These are phyloP conservation scores for Trametes cinnabarina DNA, from an alignment of 768 basidiomycete species.

Conservation along the genomic window DNA sequence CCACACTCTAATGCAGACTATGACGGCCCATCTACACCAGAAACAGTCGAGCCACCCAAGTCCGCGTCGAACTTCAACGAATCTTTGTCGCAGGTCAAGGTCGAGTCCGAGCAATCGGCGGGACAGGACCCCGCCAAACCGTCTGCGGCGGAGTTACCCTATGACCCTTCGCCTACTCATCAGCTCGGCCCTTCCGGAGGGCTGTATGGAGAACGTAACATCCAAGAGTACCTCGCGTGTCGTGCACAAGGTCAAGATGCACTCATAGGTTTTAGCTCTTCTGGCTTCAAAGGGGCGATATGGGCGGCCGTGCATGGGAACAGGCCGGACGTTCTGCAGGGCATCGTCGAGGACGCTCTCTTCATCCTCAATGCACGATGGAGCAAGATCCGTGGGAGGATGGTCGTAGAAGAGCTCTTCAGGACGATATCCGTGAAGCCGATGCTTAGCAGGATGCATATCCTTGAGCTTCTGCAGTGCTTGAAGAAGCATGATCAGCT, in stretches of 20 bases:
- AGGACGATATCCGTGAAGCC: background rate
- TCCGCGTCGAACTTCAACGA: too few species aligned
- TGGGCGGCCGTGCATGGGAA: background rate
- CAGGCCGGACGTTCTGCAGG: background rate
- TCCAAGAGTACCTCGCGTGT: background rate
- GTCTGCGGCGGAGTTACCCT: too few species aligned
- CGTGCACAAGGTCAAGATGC: background rate
- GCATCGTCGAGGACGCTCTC: conserved; percentile 12
- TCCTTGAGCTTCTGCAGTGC: conserved; percentile 3
- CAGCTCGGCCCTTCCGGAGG: background rate
- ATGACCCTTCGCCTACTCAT: background rate
- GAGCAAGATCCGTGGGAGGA: background rate
- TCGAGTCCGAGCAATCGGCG: too few species aligned
- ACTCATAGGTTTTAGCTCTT: background rate
- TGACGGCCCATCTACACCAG: too few species aligned
- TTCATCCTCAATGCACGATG: background rate
- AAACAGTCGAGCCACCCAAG: too few species aligned
- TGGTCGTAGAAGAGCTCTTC: background rate
- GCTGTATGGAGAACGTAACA: background rate
- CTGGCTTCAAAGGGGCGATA: background rate
- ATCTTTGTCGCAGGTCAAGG: too few species aligned
- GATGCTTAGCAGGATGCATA: background rate
- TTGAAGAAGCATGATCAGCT: background rate
- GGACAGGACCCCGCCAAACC: too few species aligned
- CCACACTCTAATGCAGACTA: background rate